These are phyloP conservation scores for Zygosaccharomyces bisporus DNA, from an alignment of 805 yeast species.

Conservation along the genomic window DNA sequence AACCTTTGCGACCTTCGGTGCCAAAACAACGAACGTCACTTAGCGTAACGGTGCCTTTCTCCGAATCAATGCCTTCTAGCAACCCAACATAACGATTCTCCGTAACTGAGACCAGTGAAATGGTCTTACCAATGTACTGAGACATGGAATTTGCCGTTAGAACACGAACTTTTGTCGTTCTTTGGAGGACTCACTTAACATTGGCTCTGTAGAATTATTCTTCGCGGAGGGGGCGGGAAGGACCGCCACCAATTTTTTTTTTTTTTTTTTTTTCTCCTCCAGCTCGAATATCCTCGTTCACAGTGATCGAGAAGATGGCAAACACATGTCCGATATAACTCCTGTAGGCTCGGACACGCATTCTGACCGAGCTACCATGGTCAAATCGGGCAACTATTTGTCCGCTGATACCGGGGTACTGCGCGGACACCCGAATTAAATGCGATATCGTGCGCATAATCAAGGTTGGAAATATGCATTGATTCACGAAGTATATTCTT, in stretches of 20 bases:
- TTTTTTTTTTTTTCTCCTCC: background rate
- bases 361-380: too few relatives aligned
- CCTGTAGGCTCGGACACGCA: too few relatives aligned
- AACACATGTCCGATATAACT: too few relatives aligned
- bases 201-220: background rate
- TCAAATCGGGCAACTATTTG: too few relatives aligned
- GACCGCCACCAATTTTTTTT: background rate
- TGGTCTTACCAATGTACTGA: slow-evolving; percentile 83
- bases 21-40: slow-evolving; percentile 79
- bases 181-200: background rate
- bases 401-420: too few relatives aligned
- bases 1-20: slow-evolving; percentile 81
- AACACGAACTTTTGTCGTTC: background rate
- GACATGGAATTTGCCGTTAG: slow-evolving; percentile 52
- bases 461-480: too few relatives aligned
- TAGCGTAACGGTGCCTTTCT: slow-evolving; percentile 83
- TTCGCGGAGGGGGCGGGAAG: background rate
- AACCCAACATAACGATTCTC: slow-evolving; percentile 74
- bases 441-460: too few relatives aligned
- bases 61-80: slow-evolving; percentile 84
- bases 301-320: too few relatives aligned
- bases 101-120: slow-evolving; percentile 31
- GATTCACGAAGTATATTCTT: too few relatives aligned
- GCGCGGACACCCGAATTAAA: too few relatives aligned
- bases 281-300: too few relatives aligned